Evolutionary conservation across 306 rosid species (phyloP), one percentile per base, ranked within the genome.

Genomic region (Prinsepia uniflora): DNA sequence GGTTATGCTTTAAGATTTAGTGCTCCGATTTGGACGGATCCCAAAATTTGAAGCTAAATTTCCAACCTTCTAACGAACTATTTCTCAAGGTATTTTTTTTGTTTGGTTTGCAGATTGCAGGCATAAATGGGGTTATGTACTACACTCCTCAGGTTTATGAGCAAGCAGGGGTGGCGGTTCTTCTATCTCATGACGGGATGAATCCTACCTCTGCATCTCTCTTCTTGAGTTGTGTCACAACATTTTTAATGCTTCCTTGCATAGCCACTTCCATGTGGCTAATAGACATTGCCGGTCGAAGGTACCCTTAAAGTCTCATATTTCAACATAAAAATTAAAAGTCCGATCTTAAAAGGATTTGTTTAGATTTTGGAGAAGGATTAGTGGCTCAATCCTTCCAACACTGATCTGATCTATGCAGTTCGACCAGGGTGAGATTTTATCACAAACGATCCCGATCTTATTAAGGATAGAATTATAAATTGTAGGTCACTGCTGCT

Each of bases 171-270:
- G 83, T 87, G 13, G 80, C 85, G 0, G 72, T 75, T 66, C 88
- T 88, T 69, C 39, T 90, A 39, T 79, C 94, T 50, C 83, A 76
- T 58, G 47, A 86, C 74, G 94, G 94, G 54, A 5, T 90, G 45
- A 70, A 73, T 64, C 76, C 87, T 14, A 47, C 77, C 6, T 87
- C 91, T 72, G 70, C 85, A 45, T 84, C 96, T 57, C 79, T 90
- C 50, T 86, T 88, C 8, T 68, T 86, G 18, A 88, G 81, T 70
- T 52, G 76, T 63, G 60, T 90, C 5, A 84, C 84, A 22, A 78
- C 96, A 11, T 79, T 90, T 49, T 82, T 86, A 39, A 90, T 88
- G 96, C 94, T 90, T 81, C 96, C 96, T 53, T 88, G 90, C 79
- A 81, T 88, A 75, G 91, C 77, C 41, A 42, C 84, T 70, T 55